Evolutionary conservation across 345 rosid genomes (phyloP), one percentile per base, ranked within the genome.

Genomic region (Nasturtium officinale): DNA sequence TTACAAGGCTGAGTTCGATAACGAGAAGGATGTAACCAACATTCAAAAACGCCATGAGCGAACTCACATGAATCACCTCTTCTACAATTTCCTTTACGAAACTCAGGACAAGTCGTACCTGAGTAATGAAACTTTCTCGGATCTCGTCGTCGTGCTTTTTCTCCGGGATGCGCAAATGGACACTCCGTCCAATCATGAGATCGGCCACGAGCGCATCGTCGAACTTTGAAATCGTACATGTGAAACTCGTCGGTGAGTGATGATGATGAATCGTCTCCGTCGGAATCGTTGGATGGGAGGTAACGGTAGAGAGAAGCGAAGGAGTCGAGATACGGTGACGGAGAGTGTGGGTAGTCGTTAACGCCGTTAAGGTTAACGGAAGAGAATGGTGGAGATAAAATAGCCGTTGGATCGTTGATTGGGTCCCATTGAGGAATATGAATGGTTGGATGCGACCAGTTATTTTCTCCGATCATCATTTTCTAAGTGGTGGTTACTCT

Each of bases 1-100:
- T 92, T 92, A 67, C 98, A 90, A 1, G 92, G 92, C 70, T 85
- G 92, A 9, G 98, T 90, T 3, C 98, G 85, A 73, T 92, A 90
- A 5, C 92, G 85, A 0, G 86, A 82, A 4, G 98, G 96, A 63
- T 92, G 98, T 4, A 92, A 87, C 98, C 98, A 92, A 71, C 90
- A 91, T 88, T 89, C 96, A 15, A 89, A 91, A 0, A 91, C 97
- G 1, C 97, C 97, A 43, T 79, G 90, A 43, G 89, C 83, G 6
- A 79, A 83, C 78, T 85, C 93, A 26, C 88, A 85, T 0, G 74
- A 57, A 7, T 83, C 89, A 0, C 92, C 91, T 55, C 82, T 86
- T 71, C 76, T 73, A 62, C 95, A 89, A 12, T 67, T 75, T 0
- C 91, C 91, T 46, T 89, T 89, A 3, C 89, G 88, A 66, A 85